A percentile compares a stretch with the other conserved stretches of the same genome.
Conservation (phyloP, 2,329 filamentous ascomycete species). For the Aureobasidium sp. region DNA sequence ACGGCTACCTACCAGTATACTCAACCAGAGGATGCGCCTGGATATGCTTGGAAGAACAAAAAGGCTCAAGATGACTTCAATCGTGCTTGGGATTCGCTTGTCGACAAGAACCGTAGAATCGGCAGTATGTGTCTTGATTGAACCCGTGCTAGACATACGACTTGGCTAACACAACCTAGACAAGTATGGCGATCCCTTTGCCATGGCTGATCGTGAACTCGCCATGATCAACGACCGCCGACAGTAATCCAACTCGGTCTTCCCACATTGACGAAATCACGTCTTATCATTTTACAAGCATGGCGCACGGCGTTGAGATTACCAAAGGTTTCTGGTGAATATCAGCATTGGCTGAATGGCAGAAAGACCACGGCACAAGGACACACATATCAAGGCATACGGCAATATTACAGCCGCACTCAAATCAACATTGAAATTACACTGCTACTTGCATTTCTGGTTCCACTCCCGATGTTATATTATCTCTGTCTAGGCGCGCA, state of each 20-base stretch:
- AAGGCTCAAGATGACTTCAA: constrained; percentile 63
- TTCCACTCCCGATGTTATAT: too few relatives aligned
- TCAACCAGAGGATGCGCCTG: constrained; percentile 47
- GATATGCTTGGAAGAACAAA: constrained; percentile 61
- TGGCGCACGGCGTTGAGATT: constrained; percentile 5
- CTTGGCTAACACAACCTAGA: constrained; percentile 25
- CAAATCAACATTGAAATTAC: not conserved
- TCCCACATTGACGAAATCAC: constrained; percentile 8
- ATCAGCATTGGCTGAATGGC: not conserved
- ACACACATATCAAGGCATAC: not conserved
- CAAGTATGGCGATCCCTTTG: constrained; percentile 39
- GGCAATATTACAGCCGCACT: not conserved
- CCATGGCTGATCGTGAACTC: constrained; percentile 36
- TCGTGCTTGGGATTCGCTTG: constrained; percentile 53
- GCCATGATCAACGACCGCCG: constrained; percentile 24
- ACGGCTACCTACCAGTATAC: constrained; percentile 37
- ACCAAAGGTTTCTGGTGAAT: not conserved
- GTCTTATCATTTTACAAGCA: constrained; percentile 16
- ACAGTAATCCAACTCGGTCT: constrained; percentile 23
- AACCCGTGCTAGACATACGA: fast-evolving
- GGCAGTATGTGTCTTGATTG: constrained; percentile 30
- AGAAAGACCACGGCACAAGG: not conserved
- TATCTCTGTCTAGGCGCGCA: too few relatives aligned
- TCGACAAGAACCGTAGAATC: constrained; percentile 52
- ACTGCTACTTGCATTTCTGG: too few relatives aligned